phyloP scores from a whole-genome alignment of 305 asterid species.

The Withania somnifera region DNA sequence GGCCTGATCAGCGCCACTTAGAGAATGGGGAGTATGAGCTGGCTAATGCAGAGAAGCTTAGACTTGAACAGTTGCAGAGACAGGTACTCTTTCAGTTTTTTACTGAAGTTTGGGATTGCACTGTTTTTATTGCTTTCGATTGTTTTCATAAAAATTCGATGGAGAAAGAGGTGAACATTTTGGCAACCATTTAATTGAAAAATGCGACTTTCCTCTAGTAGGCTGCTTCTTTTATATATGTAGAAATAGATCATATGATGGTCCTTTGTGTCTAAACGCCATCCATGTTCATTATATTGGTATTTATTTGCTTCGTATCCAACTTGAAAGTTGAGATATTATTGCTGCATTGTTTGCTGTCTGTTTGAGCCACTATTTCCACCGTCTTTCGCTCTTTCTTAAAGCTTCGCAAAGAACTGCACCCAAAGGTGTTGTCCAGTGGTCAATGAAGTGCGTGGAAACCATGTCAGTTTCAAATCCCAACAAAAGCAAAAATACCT shows the following conservation, averaged over 20 bases:
- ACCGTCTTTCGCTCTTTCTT: neutral
- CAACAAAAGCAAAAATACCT: neutral
- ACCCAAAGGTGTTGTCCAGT: neutral
- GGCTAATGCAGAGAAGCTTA: constrained; percentile 91
- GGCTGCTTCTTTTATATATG: neutral
- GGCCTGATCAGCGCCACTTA: constrained; percentile 92
- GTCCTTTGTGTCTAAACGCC: neutral
- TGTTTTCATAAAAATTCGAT: neutral
- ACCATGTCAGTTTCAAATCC: neutral
- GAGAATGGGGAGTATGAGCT: constrained; percentile 95
- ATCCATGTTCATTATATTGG: neutral
- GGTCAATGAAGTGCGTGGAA: neutral
- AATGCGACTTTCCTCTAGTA: neutral
- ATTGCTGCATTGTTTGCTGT: neutral
- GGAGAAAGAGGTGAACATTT: neutral
- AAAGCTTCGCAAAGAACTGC: neutral
- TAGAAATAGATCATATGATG: neutral
- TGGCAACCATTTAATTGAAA: neutral
- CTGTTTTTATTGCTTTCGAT: neutral
- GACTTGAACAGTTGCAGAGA: constrained; percentile 96
- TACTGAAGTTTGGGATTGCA: constrained; percentile 6
- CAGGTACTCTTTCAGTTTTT: constrained; percentile 37
- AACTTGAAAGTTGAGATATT: neutral
- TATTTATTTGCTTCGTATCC: neutral
- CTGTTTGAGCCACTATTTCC: neutral